phyloP scores from a whole-genome alignment of 139 green algal genomes.

The Astrephomene gubernaculifera region DNA sequence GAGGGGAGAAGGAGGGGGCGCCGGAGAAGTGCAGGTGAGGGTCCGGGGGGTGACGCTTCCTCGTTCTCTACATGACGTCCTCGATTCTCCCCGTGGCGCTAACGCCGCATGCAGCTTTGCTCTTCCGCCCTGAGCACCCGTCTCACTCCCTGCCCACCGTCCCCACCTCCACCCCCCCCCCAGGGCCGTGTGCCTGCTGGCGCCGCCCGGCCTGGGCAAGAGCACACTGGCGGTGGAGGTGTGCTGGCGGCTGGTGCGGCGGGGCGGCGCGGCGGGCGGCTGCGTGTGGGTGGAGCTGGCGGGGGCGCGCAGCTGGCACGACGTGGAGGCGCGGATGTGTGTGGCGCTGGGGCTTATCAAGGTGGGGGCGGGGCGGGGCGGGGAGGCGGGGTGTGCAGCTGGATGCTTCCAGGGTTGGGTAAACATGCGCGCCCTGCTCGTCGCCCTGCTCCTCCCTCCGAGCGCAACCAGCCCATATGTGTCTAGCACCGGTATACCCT shows the following conservation, averaged over 20 bases:
- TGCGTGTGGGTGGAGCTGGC: conserved; percentile 37
- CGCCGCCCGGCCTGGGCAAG: conserved; percentile 27
- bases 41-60: neutral
- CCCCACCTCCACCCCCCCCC: neutral
- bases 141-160: neutral
- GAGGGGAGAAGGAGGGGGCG: no score
- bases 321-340: conserved; percentile 31
- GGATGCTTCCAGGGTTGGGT: no score
- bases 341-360: conserved; percentile 37
- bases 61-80: no score
- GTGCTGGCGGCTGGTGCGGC: neutral
- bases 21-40: conserved; percentile 15
- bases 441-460: no score
- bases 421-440: no score
- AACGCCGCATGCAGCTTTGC: neutral
- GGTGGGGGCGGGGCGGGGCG: neutral
- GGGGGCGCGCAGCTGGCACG: conserved; percentile 33
- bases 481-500: no score
- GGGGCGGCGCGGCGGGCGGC: neutral
- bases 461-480: no score
- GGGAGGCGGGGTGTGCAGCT: neutral
- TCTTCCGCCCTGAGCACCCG: neutral
- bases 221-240: conserved; percentile 16
- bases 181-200: conserved; percentile 25
- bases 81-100: no score